A percentile compares a stretch with the other conserved stretches of the same genome.
phyloP scores from a whole-genome alignment of 768 basidiomycete species.

The Boletales sp. region DNA sequence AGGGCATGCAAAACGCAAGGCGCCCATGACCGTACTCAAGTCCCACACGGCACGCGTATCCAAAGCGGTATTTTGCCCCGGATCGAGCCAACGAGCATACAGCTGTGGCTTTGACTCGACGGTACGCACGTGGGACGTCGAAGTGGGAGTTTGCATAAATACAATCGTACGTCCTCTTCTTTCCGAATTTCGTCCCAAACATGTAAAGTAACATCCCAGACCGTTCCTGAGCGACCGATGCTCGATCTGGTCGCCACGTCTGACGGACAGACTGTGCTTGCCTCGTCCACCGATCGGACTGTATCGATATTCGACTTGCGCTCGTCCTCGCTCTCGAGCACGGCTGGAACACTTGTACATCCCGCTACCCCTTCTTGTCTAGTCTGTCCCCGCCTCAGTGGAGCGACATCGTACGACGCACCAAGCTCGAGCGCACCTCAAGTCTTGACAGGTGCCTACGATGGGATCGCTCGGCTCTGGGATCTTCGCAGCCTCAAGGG shows the following conservation, averaged over 20 bases:
- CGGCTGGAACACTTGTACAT: constrained; percentile 49
- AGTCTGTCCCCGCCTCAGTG: constrained; percentile 16
- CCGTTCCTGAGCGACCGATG: constrained; percentile 71
- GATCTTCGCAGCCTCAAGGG: constrained; percentile 68
- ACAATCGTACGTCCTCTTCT: constrained; percentile 52
- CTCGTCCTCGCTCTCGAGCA: constrained; percentile 32
- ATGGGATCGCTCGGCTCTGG: constrained; percentile 75
- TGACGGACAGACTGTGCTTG: constrained; percentile 46
- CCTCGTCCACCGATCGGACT: constrained; percentile 72
- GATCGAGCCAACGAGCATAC: constrained; percentile 44
- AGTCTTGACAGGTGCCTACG: constrained; percentile 70
- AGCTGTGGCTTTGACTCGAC: constrained; percentile 91
- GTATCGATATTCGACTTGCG: constrained; percentile 71
- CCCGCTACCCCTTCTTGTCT: constrained; percentile 67
- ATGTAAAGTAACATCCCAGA: constrained; percentile 35
- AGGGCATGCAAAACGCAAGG: constrained; percentile 50
- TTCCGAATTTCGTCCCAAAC: background rate
- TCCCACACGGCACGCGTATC: constrained; percentile 85
- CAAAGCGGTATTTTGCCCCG: constrained; percentile 54
- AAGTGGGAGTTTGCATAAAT: constrained; percentile 63
- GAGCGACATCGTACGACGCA: background rate
- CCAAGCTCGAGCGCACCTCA: constrained; percentile 35
- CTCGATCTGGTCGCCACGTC: constrained; percentile 52
- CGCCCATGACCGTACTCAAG: constrained; percentile 69
- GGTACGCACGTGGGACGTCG: constrained; percentile 83